phyloP scores from a whole-genome alignment of 148 eudicot species.

The Arctostaphylos glauca region DNA sequence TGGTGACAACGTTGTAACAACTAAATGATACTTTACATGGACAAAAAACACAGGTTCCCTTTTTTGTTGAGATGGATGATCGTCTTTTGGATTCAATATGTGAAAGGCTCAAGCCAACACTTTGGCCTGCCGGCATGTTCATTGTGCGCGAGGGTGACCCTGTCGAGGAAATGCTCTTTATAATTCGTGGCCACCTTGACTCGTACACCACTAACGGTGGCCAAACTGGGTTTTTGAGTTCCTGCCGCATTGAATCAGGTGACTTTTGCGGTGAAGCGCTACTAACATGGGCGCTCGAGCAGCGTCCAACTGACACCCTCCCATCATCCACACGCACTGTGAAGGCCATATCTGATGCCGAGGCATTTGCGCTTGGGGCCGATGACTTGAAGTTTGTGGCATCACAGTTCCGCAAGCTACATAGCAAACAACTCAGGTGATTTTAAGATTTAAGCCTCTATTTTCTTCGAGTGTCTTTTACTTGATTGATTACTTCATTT shows the following conservation, averaged over 20 bases:
- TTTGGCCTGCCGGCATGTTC: conserved; percentile 52
- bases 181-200: conserved; percentile 65
- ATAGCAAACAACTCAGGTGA: conserved; percentile 58
- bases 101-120: conserved; percentile 60
- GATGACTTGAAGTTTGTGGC: conserved; percentile 75
- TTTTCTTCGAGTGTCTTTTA: neutral
- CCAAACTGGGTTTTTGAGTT: conserved; percentile 72
- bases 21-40: neutral
- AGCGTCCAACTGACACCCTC: conserved; percentile 45
- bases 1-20: neutral
- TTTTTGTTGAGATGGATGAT: conserved; percentile 78
- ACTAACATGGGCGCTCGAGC: conserved; percentile 71
- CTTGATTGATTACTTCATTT: neutral
- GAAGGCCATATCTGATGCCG: conserved; percentile 66
- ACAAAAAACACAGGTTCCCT: conserved; percentile 47
- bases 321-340: conserved; percentile 85
- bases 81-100: conserved; percentile 71
- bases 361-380: conserved; percentile 65
- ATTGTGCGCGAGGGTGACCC: conserved; percentile 79
- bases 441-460: neutral
- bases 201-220: conserved; percentile 77
- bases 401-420: conserved; percentile 60
- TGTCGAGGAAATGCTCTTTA: conserved; percentile 68
- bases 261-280: conserved; percentile 86
- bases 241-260: conserved; percentile 51